These are phyloP conservation scores for Scenedesmus sp. DNA, from an alignment of 163 green algal species.

Conservation along the genomic window DNA sequence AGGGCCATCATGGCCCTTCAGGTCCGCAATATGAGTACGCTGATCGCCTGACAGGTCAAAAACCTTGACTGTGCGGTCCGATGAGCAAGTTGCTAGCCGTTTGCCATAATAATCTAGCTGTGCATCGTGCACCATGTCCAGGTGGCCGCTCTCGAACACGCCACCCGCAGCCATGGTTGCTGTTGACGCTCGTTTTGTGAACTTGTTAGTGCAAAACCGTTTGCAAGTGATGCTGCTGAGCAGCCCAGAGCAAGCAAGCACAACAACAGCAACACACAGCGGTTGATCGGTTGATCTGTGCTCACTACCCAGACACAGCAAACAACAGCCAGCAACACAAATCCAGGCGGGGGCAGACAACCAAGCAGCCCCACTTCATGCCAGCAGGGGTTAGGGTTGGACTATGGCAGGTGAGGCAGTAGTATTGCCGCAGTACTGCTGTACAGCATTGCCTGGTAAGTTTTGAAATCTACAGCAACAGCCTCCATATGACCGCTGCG, in stretches of 20 bases:
- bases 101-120: constrained; percentile 99
- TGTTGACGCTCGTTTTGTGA: neutral
- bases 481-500: no score
- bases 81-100: constrained; percentile 94
- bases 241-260: neutral
- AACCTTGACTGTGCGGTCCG: constrained; percentile 94
- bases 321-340: no score
- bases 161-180: constrained; percentile 31
- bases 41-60: constrained; percentile 92
- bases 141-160: constrained; percentile 91
- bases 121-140: constrained; percentile 93
- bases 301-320: neutral
- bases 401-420: no score
- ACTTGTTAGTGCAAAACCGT: no score
- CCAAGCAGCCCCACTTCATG: no score
- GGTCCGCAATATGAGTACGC: constrained; percentile 81
- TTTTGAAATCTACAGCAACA: no score
- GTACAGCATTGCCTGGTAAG: no score
- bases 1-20: constrained; percentile 95
- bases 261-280: neutral
- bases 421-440: no score
- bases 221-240: neutral
- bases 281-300: neutral
- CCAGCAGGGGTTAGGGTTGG: no score
- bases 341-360: no score